phyloP scores from a whole-genome alignment of 2,329 filamentous ascomycete species.

The Aureobasidium mangrovei region DNA sequence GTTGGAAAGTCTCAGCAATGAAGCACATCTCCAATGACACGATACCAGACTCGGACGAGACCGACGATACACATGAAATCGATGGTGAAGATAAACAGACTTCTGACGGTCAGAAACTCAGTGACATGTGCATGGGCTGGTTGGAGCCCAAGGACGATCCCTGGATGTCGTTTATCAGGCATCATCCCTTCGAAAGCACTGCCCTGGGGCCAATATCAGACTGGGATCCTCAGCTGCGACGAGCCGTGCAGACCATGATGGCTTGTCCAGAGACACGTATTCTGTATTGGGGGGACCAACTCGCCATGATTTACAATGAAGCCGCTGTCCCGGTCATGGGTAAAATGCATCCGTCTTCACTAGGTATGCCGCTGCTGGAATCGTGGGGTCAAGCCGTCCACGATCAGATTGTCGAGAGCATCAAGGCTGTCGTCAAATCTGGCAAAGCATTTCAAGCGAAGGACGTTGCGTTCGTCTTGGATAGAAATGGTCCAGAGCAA shows the following conservation, averaged over 20 bases:
- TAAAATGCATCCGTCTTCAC: conserved; percentile 19
- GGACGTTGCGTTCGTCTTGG: background rate
- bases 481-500: conserved; percentile 21
- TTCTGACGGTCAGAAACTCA: background rate
- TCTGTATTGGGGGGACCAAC: conserved; percentile 24
- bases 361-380: conserved; percentile 16
- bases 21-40: background rate
- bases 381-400: conserved; percentile 6
- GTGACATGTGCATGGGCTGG: conserved; percentile 3
- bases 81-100: background rate
- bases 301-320: conserved; percentile 30
- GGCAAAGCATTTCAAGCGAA: background rate
- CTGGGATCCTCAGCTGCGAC: conserved; percentile 22
- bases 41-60: background rate
- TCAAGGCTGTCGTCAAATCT: background rate
- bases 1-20: background rate
- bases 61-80: too few species aligned
- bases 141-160: conserved; percentile 1
- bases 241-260: conserved; percentile 22
- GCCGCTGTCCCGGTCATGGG: conserved; percentile 27
- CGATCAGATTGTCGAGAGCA: background rate
- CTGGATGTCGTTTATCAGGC: conserved; percentile 18
- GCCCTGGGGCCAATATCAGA: conserved; percentile 21
- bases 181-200: conserved; percentile 23
- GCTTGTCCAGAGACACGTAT: conserved; percentile 24